Conservation (phyloP, 805 yeast genomes). For the Candida xiaguanensis region DNA sequence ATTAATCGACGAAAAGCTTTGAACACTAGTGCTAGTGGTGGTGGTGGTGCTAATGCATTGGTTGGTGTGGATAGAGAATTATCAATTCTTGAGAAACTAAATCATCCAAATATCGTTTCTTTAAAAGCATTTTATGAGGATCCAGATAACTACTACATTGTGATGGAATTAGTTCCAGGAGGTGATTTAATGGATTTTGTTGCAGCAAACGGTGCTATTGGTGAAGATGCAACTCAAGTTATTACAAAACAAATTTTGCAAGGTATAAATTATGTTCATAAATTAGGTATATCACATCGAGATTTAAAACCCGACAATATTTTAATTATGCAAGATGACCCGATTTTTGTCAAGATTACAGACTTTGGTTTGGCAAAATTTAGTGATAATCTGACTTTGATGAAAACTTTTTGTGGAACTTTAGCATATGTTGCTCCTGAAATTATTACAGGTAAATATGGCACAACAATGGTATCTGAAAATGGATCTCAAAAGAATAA, state of each 20-base stretch:
- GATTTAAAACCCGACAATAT: conserved; percentile 97
- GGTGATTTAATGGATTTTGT: conserved; percentile 98
- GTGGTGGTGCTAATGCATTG: conserved; percentile 48
- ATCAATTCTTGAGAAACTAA: conserved; percentile 68
- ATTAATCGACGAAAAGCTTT: conserved; percentile 75
- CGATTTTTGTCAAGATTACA: conserved; percentile 86
- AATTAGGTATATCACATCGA: conserved; percentile 88
- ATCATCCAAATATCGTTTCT: conserved; percentile 83
- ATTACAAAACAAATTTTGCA: conserved; percentile 79
- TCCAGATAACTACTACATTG: conserved; percentile 71
- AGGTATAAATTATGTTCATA: conserved; percentile 86
- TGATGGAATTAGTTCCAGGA: conserved; percentile 94
- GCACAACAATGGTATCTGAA: conserved; percentile 18
- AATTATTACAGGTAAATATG: conserved; percentile 59
- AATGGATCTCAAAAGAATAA: conserved; percentile 16
- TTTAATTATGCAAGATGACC: conserved; percentile 84
- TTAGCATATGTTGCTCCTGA: conserved; percentile 97
- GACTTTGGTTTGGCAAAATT: conserved; percentile 96
- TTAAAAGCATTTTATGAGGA: conserved; percentile 86
- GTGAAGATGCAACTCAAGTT: conserved; percentile 86
- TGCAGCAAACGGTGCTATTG: conserved; percentile 85
- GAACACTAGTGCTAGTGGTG: conserved; percentile 45
- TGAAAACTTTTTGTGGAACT: conserved; percentile 98
- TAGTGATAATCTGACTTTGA: conserved; percentile 74
- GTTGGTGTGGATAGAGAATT: conserved; percentile 86